Percentiles rank a stretch among this genome's conserved stretches.
Evolutionary conservation across 805 yeast species (phyloP).

Genomic region (Myxozyma kluyveri): DNA sequence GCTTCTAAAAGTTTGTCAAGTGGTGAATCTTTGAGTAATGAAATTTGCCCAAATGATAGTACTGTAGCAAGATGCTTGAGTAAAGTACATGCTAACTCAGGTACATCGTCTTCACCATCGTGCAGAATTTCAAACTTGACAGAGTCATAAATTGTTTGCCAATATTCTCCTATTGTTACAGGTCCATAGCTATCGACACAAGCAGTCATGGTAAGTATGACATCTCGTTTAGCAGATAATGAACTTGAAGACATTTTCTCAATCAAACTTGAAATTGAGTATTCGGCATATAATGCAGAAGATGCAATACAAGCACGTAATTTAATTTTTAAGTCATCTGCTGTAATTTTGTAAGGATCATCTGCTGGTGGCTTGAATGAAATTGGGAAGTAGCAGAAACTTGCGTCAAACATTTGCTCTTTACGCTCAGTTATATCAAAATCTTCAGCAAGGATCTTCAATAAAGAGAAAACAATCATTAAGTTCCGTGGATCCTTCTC

Average conservation of each 20-base stretch:
- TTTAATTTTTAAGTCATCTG: constrained; percentile 62
- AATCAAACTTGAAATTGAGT: constrained; percentile 70
- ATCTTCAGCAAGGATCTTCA: constrained; percentile 45
- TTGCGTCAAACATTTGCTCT: constrained; percentile 65
- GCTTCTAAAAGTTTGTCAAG: constrained; percentile 44
- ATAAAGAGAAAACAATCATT: constrained; percentile 62
- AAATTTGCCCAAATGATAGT: constrained; percentile 33
- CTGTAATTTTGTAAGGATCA: constrained; percentile 80
- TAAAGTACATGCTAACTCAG: constrained; percentile 44
- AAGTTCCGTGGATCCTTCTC: constrained; percentile 95
- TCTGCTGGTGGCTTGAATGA: constrained; percentile 81
- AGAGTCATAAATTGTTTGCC: constrained; percentile 82
- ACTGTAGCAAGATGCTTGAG: constrained; percentile 44
- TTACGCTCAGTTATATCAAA: constrained; percentile 41
- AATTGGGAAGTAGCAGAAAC: constrained; percentile 95
- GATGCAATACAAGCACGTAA: constrained; percentile 58
- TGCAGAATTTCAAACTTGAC: constrained; percentile 86
- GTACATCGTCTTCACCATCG: constrained; percentile 54
- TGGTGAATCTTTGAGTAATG: constrained; percentile 34
- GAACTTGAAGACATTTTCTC: constrained; percentile 79
- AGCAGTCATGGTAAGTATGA: constrained; percentile 56
- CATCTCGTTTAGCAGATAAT: constrained; percentile 66
- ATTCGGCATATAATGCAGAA: constrained; percentile 61
- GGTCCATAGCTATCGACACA: constrained; percentile 56
- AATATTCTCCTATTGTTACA: constrained; percentile 52